Evolutionary conservation across 371 early-diverging fungal species (phyloP).

Genomic region (Mucor indicus): DNA sequence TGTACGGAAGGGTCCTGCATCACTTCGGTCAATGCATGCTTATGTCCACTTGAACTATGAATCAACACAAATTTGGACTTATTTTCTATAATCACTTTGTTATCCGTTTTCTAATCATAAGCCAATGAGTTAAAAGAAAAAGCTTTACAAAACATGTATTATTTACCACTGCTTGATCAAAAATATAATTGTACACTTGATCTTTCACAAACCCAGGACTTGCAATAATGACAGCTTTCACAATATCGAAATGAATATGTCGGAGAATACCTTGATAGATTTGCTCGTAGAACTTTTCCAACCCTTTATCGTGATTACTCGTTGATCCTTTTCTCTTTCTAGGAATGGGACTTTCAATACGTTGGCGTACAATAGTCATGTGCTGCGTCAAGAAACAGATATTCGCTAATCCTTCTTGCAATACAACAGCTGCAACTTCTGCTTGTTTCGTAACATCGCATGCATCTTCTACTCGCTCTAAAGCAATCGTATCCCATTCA

Average conservation of each 20-base stretch:
- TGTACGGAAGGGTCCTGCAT: conserved; percentile 86
- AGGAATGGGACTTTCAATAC: conserved; percentile 89
- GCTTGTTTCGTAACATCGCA: conserved; percentile 91
- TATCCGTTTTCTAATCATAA: conserved; percentile 63
- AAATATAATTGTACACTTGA: conserved; percentile 79
- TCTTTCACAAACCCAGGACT: conserved; percentile 96
- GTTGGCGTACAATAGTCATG: conserved; percentile 94
- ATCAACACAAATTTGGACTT: conserved; percentile 84
- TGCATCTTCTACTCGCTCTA: conserved; percentile 85
- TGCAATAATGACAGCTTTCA: conserved; percentile 92
- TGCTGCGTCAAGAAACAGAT: conserved; percentile 90
- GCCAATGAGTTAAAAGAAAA: neutral
- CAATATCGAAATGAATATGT: conserved; percentile 83
- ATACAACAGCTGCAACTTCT: conserved; percentile 92
- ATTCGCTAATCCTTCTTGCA: conserved; percentile 95
- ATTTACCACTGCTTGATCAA: conserved; percentile 78
- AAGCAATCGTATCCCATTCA: conserved; percentile 91
- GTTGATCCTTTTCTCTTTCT: conserved; percentile 89
- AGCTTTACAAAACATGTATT: neutral
- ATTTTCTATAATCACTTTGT: conserved; percentile 79
- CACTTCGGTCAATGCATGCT: conserved; percentile 90
- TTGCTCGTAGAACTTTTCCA: conserved; percentile 87
- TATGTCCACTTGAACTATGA: conserved; percentile 94
- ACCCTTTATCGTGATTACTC: conserved; percentile 86
- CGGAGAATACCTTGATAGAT: conserved; percentile 82